These are phyloP conservation scores for Malassezia brasiliensis DNA, from an alignment of 1,284 basidiomycete species.

Conservation along the genomic window DNA sequence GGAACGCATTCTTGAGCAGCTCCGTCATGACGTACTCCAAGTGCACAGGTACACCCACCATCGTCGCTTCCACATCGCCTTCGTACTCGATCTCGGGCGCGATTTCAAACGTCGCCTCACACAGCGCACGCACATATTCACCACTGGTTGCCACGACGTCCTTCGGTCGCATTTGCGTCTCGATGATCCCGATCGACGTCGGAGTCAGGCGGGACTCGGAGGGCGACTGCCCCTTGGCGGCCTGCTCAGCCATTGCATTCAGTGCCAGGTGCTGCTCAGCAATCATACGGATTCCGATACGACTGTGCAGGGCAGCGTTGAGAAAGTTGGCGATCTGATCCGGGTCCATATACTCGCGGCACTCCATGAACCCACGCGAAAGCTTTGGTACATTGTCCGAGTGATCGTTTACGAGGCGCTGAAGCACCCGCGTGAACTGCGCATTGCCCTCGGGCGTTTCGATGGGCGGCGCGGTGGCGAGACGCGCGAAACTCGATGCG, in stretches of 20 bases:
- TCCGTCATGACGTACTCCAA: slow-evolving; percentile 68
- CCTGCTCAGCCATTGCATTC: slow-evolving; percentile 19
- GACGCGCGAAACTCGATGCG: slow-evolving; percentile 62
- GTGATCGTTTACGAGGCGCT: slow-evolving; percentile 65
- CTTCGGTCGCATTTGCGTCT: slow-evolving; percentile 38
- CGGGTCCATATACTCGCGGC: slow-evolving; percentile 68
- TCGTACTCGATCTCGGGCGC: slow-evolving; percentile 52
- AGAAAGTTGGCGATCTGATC: slow-evolving; percentile 67
- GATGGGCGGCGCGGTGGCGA: slow-evolving; percentile 62
- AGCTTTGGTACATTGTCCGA: slow-evolving; percentile 78
- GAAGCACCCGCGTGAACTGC: slow-evolving; percentile 60
- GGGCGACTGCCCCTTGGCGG: slow-evolving; percentile 12
- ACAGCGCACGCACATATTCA: slow-evolving; percentile 70
- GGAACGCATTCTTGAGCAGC: slow-evolving; percentile 69
- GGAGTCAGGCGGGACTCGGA: slow-evolving; percentile 12
- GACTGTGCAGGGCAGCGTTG: slow-evolving; percentile 71
- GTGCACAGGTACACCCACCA: slow-evolving; percentile 74
- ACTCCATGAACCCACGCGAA: slow-evolving; percentile 83
- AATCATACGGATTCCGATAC: slow-evolving; percentile 77
- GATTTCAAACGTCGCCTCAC: slow-evolving; percentile 71
- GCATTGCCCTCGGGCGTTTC: slow-evolving; percentile 62
- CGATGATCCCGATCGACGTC: slow-evolving; percentile 39
- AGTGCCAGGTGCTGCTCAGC: slow-evolving; percentile 85
- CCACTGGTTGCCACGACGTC: slow-evolving; percentile 50
- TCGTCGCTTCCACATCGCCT: slow-evolving; percentile 27